These are phyloP conservation scores for Ogataea wickerhamii DNA, from an alignment of 805 yeast genomes.

Conservation along the genomic window DNA sequence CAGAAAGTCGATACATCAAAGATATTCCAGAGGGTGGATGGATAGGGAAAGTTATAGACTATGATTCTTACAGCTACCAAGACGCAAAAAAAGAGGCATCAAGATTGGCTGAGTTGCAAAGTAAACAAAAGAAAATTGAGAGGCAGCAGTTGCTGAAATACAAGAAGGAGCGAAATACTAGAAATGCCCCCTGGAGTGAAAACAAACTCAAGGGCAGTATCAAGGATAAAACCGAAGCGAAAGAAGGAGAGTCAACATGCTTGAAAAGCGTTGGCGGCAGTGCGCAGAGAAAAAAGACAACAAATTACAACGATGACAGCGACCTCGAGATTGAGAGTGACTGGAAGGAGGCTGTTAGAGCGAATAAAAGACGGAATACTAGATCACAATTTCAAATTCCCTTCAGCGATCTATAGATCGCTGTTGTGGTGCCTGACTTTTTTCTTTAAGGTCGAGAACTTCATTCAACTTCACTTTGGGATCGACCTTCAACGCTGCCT, in stretches of 20 bases:
- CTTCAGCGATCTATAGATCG: constrained; percentile 52
- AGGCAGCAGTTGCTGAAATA: constrained; percentile 37
- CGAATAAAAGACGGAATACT: constrained; percentile 57
- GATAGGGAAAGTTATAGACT: constrained; percentile 57
- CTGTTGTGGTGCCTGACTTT: background rate
- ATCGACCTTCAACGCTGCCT: constrained; percentile 46
- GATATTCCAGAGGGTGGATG: constrained; percentile 70
- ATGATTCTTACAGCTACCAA: constrained; percentile 62
- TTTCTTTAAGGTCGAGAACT: constrained; percentile 7
- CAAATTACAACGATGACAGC: constrained; percentile 40
- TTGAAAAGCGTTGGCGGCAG: background rate
- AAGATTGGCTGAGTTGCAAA: constrained; percentile 57
- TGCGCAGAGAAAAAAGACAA: too few relatives aligned
- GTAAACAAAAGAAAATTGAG: constrained; percentile 36
- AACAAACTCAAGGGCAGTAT: too few relatives aligned
- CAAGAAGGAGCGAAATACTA: constrained; percentile 43
- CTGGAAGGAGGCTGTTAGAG: constrained; percentile 82
- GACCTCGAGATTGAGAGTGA: constrained; percentile 55
- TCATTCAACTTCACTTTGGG: constrained; percentile 37
- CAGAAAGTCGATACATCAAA: constrained; percentile 63
- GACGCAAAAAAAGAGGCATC: constrained; percentile 62
- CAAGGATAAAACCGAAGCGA: too few relatives aligned
- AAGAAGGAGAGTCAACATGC: background rate
- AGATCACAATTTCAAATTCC: constrained; percentile 19
- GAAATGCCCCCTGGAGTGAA: constrained; percentile 79